These are phyloP conservation scores for Trifolium pratense DNA, from an alignment of 306 rosid species.

Conservation along the genomic window DNA sequence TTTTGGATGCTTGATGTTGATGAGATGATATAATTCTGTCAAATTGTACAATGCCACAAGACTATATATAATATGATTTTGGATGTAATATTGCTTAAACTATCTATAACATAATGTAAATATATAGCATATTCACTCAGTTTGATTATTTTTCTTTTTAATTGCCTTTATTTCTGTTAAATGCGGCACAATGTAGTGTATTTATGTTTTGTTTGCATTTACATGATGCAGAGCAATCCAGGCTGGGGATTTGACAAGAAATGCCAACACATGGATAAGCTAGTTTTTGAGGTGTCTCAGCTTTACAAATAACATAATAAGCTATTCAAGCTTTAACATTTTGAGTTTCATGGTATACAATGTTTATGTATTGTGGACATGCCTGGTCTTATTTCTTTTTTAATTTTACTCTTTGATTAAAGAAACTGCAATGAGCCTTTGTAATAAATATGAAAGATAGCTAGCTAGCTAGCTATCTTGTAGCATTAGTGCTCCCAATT, in stretches of 20 bases:
- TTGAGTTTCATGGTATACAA: constrained; percentile 12
- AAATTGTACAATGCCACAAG: background rate
- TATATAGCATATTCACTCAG: background rate
- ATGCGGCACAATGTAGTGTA: background rate
- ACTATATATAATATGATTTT: background rate
- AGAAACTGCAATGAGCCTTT: constrained; percentile 19
- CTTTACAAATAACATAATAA: constrained; percentile 55
- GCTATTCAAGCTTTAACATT: constrained; percentile 30
- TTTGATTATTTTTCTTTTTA: background rate
- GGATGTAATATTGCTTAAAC: constrained; percentile 22
- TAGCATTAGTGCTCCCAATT: constrained; percentile 31
- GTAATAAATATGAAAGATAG: constrained; percentile 33
- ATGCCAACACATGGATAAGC: constrained; percentile 89
- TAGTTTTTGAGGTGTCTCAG: constrained; percentile 68
- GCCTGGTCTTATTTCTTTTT: background rate
- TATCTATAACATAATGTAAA: background rate
- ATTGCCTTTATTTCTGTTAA: constrained; percentile 14
- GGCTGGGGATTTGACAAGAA: constrained; percentile 93
- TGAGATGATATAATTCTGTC: background rate
- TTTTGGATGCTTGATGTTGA: background rate
- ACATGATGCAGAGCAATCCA: constrained; percentile 80
- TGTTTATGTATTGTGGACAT: constrained; percentile 13
- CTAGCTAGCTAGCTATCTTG: constrained; percentile 14
- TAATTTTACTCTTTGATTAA: background rate
- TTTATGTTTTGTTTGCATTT: constrained; percentile 39